Conservation (phyloP, 2,329 filamentous ascomycete genomes). For the Colletotrichum costaricense region DNA sequence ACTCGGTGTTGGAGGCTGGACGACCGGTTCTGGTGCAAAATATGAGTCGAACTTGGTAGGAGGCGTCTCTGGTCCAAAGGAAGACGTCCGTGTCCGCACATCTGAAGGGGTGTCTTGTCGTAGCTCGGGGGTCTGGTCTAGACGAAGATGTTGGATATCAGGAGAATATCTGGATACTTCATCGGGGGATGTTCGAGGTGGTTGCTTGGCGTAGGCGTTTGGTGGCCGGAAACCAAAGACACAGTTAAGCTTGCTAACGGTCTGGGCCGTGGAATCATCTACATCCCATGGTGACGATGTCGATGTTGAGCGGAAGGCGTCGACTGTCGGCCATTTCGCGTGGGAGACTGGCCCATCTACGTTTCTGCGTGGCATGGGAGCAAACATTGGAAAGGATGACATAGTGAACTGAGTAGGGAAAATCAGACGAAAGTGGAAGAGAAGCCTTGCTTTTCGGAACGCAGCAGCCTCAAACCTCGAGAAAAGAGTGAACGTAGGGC, state of each 20-base stretch:
- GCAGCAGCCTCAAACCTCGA: slow-evolving; percentile 12
- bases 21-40: slow-evolving; percentile 21
- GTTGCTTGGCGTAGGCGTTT: slow-evolving; percentile 7
- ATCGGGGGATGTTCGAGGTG: slow-evolving; percentile 4
- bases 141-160: slow-evolving; percentile 4
- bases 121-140: slow-evolving; percentile 25
- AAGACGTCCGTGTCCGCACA: slow-evolving; percentile 24
- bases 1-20: slow-evolving; percentile 23
- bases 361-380: slow-evolving; percentile 27
- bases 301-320: slow-evolving; percentile 2
- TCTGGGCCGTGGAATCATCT: slow-evolving; percentile 29
- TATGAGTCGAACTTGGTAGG: slow-evolving; percentile 24
- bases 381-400: slow-evolving; percentile 22
- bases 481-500: slow-evolving; percentile 22
- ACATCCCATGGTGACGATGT: slow-evolving; percentile 20
- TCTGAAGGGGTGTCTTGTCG: slow-evolving; percentile 31
- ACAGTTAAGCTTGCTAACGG: slow-evolving; percentile 29
- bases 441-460: slow-evolving; percentile 19
- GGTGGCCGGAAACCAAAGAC: slow-evolving; percentile 27
- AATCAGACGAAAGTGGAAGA: slow-evolving; percentile 21
- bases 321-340: slow-evolving; percentile 29
- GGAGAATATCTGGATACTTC: slow-evolving; percentile 20
- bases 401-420: slow-evolving; percentile 5
- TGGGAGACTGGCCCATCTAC: slow-evolving; percentile 27
- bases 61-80: slow-evolving; percentile 29